These are phyloP conservation scores for Wickerhamiella dianesei DNA, from an alignment of 805 yeast genomes.

Conservation along the genomic window DNA sequence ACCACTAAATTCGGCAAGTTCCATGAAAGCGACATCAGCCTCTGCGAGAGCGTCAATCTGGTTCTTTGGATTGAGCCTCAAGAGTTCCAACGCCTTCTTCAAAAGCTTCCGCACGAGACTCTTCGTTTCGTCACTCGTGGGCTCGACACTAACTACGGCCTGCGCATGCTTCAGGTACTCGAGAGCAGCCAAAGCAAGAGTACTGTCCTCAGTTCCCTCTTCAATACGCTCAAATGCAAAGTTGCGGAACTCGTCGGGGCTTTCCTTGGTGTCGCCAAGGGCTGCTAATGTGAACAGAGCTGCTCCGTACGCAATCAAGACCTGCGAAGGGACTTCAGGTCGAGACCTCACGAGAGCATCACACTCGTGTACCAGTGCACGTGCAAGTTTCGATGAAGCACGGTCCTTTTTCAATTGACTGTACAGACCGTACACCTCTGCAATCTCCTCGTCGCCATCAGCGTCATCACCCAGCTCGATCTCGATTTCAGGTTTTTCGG, in stretches of 20 bases:
- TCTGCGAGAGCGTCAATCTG: constrained; percentile 6
- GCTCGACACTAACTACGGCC: constrained; percentile 6
- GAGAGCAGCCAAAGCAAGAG: constrained; percentile 11
- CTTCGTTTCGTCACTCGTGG: not conserved
- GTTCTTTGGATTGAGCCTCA: constrained; percentile 1
- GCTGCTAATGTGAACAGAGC: constrained; percentile 31
- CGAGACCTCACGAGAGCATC: constrained; percentile 46
- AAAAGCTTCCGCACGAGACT: constrained; percentile 3
- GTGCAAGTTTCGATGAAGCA: constrained; percentile 28
- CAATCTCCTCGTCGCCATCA: constrained; percentile 57
- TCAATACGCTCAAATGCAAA: constrained; percentile 61
- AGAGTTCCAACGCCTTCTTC: constrained; percentile 2
- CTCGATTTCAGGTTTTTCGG: constrained; percentile 32
- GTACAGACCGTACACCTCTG: constrained; percentile 65
- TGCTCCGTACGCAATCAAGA: constrained; percentile 62
- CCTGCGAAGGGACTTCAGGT: constrained; percentile 28
- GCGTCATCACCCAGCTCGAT: constrained; percentile 62
- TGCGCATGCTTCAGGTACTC: constrained; percentile 14
- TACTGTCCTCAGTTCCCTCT: constrained; percentile 35
- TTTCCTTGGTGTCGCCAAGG: constrained; percentile 17
- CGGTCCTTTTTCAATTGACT: constrained; percentile 41
- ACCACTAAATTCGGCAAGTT: constrained; percentile 10
- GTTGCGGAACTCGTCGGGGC: constrained; percentile 41
- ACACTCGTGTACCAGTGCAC: constrained; percentile 87
- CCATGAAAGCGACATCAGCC: constrained; percentile 11